Conservation (phyloP, 371 early-diverging fungal species). For the Amoeboaphelidium protococcarum region DNA sequence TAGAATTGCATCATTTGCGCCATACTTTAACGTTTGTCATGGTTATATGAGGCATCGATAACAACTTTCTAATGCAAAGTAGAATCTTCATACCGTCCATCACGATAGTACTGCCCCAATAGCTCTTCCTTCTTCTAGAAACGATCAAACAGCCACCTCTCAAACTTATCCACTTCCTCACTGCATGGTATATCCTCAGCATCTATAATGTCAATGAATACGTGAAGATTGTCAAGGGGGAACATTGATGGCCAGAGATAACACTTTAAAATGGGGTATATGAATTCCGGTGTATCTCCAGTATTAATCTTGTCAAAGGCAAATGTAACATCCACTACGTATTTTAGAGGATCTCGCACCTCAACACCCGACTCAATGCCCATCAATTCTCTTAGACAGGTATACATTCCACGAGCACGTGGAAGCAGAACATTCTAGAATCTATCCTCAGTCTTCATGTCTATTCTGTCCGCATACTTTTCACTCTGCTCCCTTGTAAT, state of each 20-base stretch:
- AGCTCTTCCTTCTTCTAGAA: neutral
- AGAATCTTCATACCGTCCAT: neutral
- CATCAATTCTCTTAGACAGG: neutral
- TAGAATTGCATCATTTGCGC: neutral
- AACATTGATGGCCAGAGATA: neutral
- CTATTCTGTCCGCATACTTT: neutral
- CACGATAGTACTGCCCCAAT: neutral
- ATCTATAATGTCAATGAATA: neutral
- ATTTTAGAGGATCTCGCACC: neutral
- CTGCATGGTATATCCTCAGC: neutral
- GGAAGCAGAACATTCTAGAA: neutral
- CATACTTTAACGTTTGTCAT: neutral
- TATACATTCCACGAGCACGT: neutral
- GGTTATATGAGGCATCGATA: neutral
- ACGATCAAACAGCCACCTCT: neutral
- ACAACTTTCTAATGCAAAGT: neutral
- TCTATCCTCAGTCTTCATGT: neutral
- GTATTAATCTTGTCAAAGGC: neutral
- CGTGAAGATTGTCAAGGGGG: neutral
- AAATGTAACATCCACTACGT: neutral
- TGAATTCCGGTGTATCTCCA: neutral
- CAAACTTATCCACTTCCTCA: neutral
- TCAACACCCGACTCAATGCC: neutral
- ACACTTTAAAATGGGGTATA: neutral
- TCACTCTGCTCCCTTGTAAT: neutral